Evolutionary conservation across 495 filamentous ascomycete species (phyloP).

Genomic region (Hyphodiscus hymeniophilus): DNA sequence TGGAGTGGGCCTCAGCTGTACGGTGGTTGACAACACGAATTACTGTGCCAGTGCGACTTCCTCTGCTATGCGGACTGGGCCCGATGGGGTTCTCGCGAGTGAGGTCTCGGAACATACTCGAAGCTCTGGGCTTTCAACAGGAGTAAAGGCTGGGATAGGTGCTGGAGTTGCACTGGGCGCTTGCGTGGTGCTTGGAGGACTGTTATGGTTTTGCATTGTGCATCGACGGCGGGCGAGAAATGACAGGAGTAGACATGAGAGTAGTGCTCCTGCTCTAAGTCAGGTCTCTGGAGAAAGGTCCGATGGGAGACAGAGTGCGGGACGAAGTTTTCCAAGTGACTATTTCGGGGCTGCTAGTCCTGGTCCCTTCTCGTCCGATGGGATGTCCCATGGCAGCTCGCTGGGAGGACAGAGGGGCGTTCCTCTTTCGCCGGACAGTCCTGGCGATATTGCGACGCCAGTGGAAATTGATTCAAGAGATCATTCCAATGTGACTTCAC

Average conservation of each 20-base stretch:
- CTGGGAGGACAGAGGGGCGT: slow-evolving; percentile 11
- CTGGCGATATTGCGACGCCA: slow-evolving; percentile 17
- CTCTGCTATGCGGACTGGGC: slow-evolving; percentile 11
- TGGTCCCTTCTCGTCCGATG: slow-evolving; percentile 16
- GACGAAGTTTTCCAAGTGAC: too few relatives aligned
- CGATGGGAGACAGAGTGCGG: neutral
- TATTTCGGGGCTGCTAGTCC: slow-evolving; percentile 18
- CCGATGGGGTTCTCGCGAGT: slow-evolving; percentile 3
- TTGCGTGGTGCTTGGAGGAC: neutral
- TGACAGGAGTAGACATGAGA: neutral
- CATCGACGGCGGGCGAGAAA: slow-evolving; percentile 7
- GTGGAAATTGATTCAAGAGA: slow-evolving; percentile 18
- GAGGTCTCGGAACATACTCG: neutral
- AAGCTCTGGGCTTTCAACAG: slow-evolving; percentile 14
- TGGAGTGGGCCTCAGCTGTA: slow-evolving; percentile 13
- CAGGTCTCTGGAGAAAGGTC: slow-evolving; percentile 1
- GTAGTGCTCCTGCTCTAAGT: slow-evolving; percentile 1
- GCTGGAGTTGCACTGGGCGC: slow-evolving; percentile 11
- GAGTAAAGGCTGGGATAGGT: slow-evolving; percentile 22
- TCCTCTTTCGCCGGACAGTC: slow-evolving; percentile 8
- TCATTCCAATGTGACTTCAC: slow-evolving; percentile 9
- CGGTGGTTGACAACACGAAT: slow-evolving; percentile 11
- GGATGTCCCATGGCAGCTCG: neutral
- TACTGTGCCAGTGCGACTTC: slow-evolving; percentile 9
- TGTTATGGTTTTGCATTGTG: slow-evolving; percentile 15